Conservation (phyloP, 2,329 filamentous ascomycete species). For the Fusarium mangiferae region DNA sequence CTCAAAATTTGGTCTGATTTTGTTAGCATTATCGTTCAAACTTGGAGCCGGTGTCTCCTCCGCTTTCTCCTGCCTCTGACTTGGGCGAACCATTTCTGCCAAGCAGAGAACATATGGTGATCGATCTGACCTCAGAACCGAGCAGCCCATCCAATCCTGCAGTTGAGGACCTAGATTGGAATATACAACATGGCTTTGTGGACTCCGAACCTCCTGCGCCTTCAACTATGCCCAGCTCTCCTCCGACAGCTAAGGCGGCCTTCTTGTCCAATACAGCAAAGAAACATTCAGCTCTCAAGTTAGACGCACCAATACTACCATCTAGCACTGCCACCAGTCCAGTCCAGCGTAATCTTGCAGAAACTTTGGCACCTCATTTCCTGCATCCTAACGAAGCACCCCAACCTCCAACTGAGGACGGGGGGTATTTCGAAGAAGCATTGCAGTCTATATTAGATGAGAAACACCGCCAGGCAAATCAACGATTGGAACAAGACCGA, state of each 20-base stretch:
- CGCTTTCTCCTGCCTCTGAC: slow-evolving; percentile 43
- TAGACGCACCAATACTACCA: slow-evolving; percentile 40
- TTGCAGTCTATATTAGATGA: slow-evolving; percentile 37
- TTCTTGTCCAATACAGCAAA: neutral
- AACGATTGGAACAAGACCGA: slow-evolving; percentile 44
- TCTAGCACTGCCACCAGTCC: slow-evolving; percentile 20
- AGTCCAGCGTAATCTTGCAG: neutral
- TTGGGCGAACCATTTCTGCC: slow-evolving; percentile 36
- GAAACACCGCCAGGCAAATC: slow-evolving; percentile 10
- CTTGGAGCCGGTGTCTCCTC: slow-evolving; percentile 41
- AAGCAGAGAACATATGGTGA: slow-evolving; percentile 14
- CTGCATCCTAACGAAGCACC: neutral
- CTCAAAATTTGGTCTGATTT: neutral
- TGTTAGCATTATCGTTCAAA: neutral
- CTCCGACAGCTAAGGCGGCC: neutral
- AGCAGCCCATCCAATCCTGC: slow-evolving; percentile 33
- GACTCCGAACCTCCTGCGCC: slow-evolving; percentile 34
- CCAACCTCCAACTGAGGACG: neutral
- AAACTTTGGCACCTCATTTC: neutral
- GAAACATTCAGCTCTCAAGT: slow-evolving; percentile 12
- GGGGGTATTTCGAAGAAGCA: slow-evolving; percentile 38
- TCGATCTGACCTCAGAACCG: slow-evolving; percentile 48
- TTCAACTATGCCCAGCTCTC: slow-evolving; percentile 25
- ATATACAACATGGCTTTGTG: slow-evolving; percentile 11
- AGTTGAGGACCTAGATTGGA: slow-evolving; percentile 12